Conservation (phyloP, 768 basidiomycete genomes). For the Suillus brevipes region DNA sequence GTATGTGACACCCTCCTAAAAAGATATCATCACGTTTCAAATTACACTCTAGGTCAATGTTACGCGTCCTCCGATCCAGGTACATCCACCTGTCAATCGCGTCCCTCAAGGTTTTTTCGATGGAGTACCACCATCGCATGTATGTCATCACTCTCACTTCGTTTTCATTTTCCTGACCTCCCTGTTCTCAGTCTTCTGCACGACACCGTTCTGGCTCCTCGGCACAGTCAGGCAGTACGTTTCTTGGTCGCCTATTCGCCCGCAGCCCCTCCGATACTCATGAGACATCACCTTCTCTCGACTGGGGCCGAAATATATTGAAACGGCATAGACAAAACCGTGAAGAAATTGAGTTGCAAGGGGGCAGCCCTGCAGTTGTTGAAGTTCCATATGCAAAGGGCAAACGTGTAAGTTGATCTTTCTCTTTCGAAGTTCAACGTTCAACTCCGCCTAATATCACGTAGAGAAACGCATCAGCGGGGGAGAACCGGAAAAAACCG, state of each 20-base stretch:
- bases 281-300: not conserved
- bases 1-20: not conserved
- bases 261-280: not conserved
- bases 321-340: not conserved
- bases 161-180: not conserved
- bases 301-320: not conserved
- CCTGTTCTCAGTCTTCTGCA: not conserved
- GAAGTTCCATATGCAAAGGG: not conserved
- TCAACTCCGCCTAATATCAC: not conserved
- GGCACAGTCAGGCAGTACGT: not conserved
- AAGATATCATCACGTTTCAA: not conserved
- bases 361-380: not conserved
- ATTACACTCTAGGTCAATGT: not conserved
- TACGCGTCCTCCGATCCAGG: not conserved
- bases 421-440: not conserved
- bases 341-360: not conserved
- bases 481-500: too few species aligned
- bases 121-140: not conserved
- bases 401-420: not conserved
- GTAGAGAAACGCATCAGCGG: too few species aligned
- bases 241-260: not conserved
- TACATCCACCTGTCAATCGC: not conserved
- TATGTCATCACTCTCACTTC: not conserved
- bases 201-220: not conserved
- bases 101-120: not conserved